Conservation (phyloP, 202 grass and related monocot genomes). For the Schoenoplectus triqueter region DNA sequence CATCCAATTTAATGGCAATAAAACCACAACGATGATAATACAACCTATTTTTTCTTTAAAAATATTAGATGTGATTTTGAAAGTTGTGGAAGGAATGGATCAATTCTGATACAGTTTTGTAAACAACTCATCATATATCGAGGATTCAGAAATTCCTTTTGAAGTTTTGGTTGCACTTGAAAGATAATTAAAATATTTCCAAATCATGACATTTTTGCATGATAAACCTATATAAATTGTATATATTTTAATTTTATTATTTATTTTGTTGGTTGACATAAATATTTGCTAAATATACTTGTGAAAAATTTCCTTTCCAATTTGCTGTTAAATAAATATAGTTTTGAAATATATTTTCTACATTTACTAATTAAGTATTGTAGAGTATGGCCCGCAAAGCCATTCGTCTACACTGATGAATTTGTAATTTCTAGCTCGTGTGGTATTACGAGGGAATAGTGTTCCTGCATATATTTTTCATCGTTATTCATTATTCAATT, state of each 20-base stretch:
- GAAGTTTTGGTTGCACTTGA: neutral
- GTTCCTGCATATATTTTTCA: neutral
- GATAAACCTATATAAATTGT: neutral
- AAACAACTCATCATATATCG: neutral
- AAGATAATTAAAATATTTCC: neutral
- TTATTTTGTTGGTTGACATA: neutral
- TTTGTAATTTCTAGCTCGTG: neutral
- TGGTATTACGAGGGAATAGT: neutral
- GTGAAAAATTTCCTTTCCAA: neutral
- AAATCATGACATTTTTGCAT: neutral
- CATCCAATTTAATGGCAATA: no score
- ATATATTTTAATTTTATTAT: neutral
- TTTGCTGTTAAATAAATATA: neutral
- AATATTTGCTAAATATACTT: neutral
- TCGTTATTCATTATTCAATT: constrained; percentile 11
- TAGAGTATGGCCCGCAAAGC: neutral
- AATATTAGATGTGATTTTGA: neutral
- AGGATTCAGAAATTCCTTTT: neutral
- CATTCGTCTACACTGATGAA: neutral
- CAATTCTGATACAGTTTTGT: neutral
- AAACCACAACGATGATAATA: no score
- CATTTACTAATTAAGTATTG: neutral
- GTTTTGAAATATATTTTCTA: neutral
- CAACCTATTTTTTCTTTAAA: no score
- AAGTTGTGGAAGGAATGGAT: neutral